A percentile compares a stretch with the other conserved stretches of the same genome.
phyloP scores from a whole-genome alignment of 768 basidiomycete species.

The Amanita pseudoporphyria region DNA sequence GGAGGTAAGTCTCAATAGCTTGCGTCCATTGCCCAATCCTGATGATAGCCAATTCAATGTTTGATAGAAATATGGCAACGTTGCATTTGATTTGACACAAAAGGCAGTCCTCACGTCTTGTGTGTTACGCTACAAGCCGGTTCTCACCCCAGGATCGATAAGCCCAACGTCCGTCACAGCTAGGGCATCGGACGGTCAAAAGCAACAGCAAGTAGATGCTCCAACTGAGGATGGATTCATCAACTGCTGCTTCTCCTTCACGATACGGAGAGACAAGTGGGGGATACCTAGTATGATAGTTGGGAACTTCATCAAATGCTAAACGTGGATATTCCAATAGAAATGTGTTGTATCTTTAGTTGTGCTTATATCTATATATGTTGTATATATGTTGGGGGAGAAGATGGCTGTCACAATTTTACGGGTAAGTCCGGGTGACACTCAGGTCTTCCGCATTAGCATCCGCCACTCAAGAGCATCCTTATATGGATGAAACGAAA shows the following conservation, averaged over 20 bases:
- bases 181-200: constrained; percentile 19
- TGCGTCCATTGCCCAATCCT: too few relatives aligned
- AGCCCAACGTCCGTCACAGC: constrained; percentile 18
- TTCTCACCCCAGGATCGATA: constrained; percentile 31
- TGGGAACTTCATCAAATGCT: constrained; percentile 78
- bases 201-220: constrained; percentile 14
- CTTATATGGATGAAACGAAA: too few relatives aligned
- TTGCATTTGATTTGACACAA: constrained; percentile 86
- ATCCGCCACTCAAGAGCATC: too few relatives aligned
- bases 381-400: too few relatives aligned
- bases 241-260: constrained; percentile 89
- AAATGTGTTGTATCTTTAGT: too few relatives aligned
- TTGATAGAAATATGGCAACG: constrained; percentile 82
- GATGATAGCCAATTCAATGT: background rate
- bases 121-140: constrained; percentile 72
- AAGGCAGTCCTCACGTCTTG: constrained; percentile 92
- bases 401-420: too few relatives aligned
- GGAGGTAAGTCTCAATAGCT: constrained; percentile 49
- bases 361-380: too few relatives aligned
- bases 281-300: constrained; percentile 88
- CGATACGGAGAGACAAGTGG: constrained; percentile 75
- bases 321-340: background rate
- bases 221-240: constrained; percentile 65
- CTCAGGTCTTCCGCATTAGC: too few relatives aligned
- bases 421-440: too few relatives aligned